phyloP scores from a whole-genome alignment of 805 yeast genomes.

The Schizosaccharomyces osmophilus region DNA sequence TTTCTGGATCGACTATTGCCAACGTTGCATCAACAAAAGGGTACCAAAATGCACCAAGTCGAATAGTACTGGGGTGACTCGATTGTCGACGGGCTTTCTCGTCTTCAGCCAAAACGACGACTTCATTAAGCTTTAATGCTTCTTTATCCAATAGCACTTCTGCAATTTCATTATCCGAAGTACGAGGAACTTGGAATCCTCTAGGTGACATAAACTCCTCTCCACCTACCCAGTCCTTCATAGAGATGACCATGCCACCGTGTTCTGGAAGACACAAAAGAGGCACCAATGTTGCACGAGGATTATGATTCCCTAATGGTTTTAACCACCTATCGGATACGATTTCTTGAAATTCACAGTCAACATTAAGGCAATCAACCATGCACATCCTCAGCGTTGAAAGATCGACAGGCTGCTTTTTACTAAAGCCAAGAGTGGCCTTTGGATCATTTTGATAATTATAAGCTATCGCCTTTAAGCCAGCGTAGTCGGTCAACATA shows the following conservation, averaged over 20 bases:
- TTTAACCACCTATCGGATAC: conserved; percentile 70
- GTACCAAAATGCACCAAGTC: conserved; percentile 80
- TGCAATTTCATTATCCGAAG: conserved; percentile 24
- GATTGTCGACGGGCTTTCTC: background rate
- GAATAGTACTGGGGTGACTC: conserved; percentile 14
- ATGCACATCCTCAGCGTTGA: conserved; percentile 70
- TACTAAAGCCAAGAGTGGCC: conserved; percentile 55
- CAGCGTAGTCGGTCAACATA: conserved; percentile 63
- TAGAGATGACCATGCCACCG: conserved; percentile 84
- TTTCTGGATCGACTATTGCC: conserved; percentile 87
- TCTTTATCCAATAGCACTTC: conserved; percentile 51
- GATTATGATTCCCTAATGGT: conserved; percentile 64
- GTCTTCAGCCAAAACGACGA: conserved; percentile 29
- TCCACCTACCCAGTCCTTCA: conserved; percentile 73
- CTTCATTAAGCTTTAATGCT: conserved; percentile 46
- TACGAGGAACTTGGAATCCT: conserved; percentile 14
- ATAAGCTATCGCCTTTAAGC: conserved; percentile 69
- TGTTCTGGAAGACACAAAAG: conserved; percentile 72
- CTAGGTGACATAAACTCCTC: conserved; percentile 35
- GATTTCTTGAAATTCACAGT: conserved; percentile 77
- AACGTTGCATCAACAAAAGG: conserved; percentile 86
- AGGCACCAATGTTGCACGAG: conserved; percentile 64
- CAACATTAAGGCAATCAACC: conserved; percentile 69
- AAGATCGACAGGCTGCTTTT: conserved; percentile 49
- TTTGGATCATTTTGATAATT: conserved; percentile 81